Base-by-base conservation (phyloP, 495 filamentous ascomycete genomes). In the Cercophora sp. region DNA sequence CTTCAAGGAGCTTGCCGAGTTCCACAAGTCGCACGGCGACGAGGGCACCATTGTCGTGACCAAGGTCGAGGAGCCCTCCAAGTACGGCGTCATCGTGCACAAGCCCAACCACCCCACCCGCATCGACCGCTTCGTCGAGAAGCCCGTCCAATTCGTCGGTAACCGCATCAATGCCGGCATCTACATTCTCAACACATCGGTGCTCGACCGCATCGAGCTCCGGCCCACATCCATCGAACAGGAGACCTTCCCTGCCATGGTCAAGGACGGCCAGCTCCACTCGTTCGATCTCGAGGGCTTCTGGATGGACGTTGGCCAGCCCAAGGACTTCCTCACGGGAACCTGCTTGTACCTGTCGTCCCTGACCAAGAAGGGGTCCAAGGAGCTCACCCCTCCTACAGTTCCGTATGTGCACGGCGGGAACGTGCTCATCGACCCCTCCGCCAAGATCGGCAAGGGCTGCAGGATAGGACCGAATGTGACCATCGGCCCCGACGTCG, bases 251-350 rank as follows among this genome's bases (percentile, higher is more conserved):
- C 93, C 93, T 35, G 86, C 89, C 54, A 94, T 99, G 63, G 86
- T 85, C 70, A 84, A 79, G 62, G 94, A 96, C 65, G 88, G 90
- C 48, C 83, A 95, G 71, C 75, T 99, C 40, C 93, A 99, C 80
- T 96, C 91, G 2, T 96, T 96, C 68, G 93, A 99, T 69, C 80
- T 99, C 31, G 94, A 99, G 58, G 91, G 93, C 57, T 99, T 96
- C 79, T 99, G 93, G 93, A 99, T 99, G 93, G 93, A 99, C 62
- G 91, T 99, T 52, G 93, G 93, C 60, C 93, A 99, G 70, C 93
- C 93, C 48, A 99, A 99, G 75, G 93, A 99, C 68, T 99, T 99
- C 80, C 77, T 99, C 45, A 88, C 84, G 26, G 93, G 93, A 53
- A 97, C 93, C 56, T 99, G 94, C 70, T 82, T 99, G 43, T 99